Conservation (phyloP, 1,284 basidiomycete genomes). For the Cryptococcus sp. region DNA sequence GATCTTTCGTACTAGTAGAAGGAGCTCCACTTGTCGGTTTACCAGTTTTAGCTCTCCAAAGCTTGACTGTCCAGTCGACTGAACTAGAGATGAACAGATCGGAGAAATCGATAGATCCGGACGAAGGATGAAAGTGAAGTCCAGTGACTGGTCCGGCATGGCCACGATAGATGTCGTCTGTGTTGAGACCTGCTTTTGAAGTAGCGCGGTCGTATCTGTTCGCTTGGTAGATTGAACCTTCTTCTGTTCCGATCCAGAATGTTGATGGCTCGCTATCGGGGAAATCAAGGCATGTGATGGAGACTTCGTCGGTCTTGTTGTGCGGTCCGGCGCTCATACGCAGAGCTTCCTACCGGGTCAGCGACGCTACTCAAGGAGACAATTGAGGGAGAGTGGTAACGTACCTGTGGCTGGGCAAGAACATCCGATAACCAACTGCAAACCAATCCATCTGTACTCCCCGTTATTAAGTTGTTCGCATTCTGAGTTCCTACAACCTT, state of each 20-base stretch:
- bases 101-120: constrained; percentile 87
- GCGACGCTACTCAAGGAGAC: background rate
- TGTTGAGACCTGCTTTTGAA: constrained; percentile 88
- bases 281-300: constrained; percentile 87
- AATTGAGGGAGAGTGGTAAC: too few relatives aligned
- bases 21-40: constrained; percentile 10
- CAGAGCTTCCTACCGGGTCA: constrained; percentile 70
- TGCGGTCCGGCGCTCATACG: constrained; percentile 77
- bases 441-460: constrained; percentile 91
- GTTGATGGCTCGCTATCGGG: constrained; percentile 91
- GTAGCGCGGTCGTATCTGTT: constrained; percentile 95
- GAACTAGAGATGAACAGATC: constrained; percentile 89
- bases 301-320: constrained; percentile 92
- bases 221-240: constrained; percentile 92
- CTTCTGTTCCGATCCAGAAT: constrained; percentile 96
- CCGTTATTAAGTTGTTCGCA: constrained; percentile 92
- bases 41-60: constrained; percentile 67
- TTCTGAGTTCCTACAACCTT: constrained; percentile 97
- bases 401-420: constrained; percentile 90
- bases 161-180: constrained; percentile 83
- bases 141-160: constrained; percentile 92
- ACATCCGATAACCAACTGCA: constrained; percentile 99
- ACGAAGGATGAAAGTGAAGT: constrained; percentile 86
- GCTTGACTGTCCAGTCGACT: constrained; percentile 93
- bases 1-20: constrained; percentile 29